These are phyloP conservation scores for Xylaria sp. DNA, from an alignment of 2,329 filamentous ascomycete species.

Conservation along the genomic window DNA sequence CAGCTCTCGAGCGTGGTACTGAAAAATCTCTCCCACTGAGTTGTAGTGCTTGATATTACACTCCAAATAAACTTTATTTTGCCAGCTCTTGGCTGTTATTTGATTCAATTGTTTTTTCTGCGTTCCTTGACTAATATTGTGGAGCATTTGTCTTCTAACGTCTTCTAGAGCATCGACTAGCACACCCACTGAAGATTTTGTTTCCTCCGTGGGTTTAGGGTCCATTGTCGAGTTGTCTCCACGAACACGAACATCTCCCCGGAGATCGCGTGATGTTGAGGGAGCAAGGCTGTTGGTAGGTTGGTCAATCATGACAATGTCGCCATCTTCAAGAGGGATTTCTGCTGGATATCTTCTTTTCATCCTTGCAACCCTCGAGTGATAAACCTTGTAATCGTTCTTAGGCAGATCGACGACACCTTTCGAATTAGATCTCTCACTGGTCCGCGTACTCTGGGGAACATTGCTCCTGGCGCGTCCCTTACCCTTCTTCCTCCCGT, in stretches of 20 bases:
- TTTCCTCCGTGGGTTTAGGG: neutral
- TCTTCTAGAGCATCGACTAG: slow-evolving; percentile 43
- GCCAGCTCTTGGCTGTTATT: slow-evolving; percentile 42
- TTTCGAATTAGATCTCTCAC: slow-evolving; percentile 27
- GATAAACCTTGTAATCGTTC: slow-evolving; percentile 32
- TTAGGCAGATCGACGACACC: slow-evolving; percentile 24
- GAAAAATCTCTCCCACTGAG: slow-evolving; percentile 53
- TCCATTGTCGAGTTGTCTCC: neutral
- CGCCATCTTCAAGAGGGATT: slow-evolving; percentile 31
- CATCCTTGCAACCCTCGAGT: slow-evolving; percentile 39
- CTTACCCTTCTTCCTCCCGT: slow-evolving; percentile 37
- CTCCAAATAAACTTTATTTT: slow-evolving; percentile 50
- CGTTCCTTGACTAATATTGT: slow-evolving; percentile 43
- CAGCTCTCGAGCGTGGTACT: slow-evolving; percentile 58
- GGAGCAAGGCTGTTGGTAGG: slow-evolving; percentile 16
- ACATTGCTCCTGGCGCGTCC: slow-evolving; percentile 31
- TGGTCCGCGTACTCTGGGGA: slow-evolving; percentile 32
- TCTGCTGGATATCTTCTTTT: slow-evolving; percentile 39
- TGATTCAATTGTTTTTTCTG: slow-evolving; percentile 48
- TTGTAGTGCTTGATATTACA: slow-evolving; percentile 55
- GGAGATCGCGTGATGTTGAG: slow-evolving; percentile 13
- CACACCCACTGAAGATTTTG: slow-evolving; percentile 27
- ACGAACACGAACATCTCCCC: neutral
- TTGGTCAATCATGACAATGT: slow-evolving; percentile 45
- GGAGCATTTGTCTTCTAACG: slow-evolving; percentile 42